phyloP scores from a whole-genome alignment of 2,329 filamentous ascomycete species.

The Chrysoporthe deuterocubensis region DNA sequence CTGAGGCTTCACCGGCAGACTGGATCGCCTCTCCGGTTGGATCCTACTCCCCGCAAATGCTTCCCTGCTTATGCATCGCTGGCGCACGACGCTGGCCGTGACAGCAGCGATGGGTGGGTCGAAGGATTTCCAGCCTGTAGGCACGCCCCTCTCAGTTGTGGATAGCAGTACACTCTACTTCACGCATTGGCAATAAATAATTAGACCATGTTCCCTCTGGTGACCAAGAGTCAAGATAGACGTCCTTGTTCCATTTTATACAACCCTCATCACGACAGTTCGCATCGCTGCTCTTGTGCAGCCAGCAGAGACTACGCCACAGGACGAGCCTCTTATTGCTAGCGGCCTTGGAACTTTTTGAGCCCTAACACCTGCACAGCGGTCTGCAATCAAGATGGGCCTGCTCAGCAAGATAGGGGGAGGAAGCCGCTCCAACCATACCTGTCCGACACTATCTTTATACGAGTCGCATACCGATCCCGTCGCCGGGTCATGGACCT shows the following conservation, averaged over 20 bases:
- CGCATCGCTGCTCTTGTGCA: background rate
- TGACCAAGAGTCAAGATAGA: background rate
- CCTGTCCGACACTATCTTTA: slow-evolving; percentile 15
- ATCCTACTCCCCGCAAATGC: background rate
- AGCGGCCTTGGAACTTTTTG: background rate
- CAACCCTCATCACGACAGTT: background rate
- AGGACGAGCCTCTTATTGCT: background rate
- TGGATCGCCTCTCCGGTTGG: too few species aligned
- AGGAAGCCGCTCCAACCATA: slow-evolving; percentile 5
- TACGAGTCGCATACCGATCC: slow-evolving; percentile 5
- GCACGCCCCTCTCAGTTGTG: background rate
- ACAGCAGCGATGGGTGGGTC: slow-evolving; percentile 3
- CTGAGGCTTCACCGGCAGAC: background rate
- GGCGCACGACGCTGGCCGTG: background rate
- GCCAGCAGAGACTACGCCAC: background rate
- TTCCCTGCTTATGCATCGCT: background rate
- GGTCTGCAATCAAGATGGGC: background rate
- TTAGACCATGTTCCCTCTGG: background rate
- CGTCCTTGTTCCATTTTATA: background rate
- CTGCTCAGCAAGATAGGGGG: background rate
- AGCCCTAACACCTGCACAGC: background rate
- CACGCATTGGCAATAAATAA: background rate
- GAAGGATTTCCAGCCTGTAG: slow-evolving; percentile 1
- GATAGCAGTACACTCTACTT: background rate
- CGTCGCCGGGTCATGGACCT: slow-evolving; percentile 12